Conservation (phyloP, 2,329 filamentous ascomycete species). For the Fonsecaea pedrosoi region DNA sequence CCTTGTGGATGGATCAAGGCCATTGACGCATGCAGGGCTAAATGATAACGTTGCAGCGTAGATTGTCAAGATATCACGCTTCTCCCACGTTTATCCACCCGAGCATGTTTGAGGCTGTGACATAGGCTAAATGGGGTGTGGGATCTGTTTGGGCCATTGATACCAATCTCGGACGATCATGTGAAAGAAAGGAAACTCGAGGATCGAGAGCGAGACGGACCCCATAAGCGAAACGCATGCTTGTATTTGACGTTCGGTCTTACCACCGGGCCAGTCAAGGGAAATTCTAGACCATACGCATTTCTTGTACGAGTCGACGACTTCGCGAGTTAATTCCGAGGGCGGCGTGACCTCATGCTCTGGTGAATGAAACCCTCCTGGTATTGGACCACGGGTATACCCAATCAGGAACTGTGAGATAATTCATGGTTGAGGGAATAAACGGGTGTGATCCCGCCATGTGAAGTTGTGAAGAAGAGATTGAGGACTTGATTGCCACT, state of each 20-base stretch:
- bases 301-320: neutral
- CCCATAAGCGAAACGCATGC: neutral
- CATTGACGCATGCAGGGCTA: neutral
- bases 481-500: neutral
- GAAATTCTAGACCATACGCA: neutral
- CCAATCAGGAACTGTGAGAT: slow-evolving; percentile 5
- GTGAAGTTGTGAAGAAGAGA: neutral
- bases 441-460: slow-evolving; percentile 1
- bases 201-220: neutral
- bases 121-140: slow-evolving; percentile 11
- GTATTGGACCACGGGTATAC: neutral
- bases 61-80: neutral
- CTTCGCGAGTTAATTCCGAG: slow-evolving; percentile 17
- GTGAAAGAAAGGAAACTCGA: neutral
- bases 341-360: slow-evolving; percentile 9
- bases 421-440: slow-evolving; percentile 13
- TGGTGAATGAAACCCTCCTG: slow-evolving; percentile 1
- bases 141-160: neutral
- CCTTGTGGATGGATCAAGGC: neutral
- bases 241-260: neutral
- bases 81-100: slow-evolving; percentile 15
- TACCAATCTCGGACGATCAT: slow-evolving; percentile 10
- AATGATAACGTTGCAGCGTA: neutral
- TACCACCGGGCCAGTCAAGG: neutral
- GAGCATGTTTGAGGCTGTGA: slow-evolving; percentile 4